A percentile compares a stretch with the other conserved stretches of the same genome.
Evolutionary conservation across 2,329 filamentous ascomycete genomes (phyloP).

Genomic region (Claviceps purpurea): DNA sequence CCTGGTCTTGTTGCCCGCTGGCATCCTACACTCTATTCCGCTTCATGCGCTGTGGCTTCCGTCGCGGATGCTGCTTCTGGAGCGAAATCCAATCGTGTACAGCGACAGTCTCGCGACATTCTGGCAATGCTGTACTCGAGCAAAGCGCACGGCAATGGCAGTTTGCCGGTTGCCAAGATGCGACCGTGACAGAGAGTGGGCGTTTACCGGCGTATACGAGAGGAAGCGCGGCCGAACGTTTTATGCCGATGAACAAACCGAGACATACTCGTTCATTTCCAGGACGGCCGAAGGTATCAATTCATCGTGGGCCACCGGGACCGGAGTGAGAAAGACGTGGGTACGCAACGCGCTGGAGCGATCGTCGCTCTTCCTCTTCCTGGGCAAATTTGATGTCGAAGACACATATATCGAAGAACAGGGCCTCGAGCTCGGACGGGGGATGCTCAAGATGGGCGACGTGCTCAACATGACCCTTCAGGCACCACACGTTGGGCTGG

Average conservation of each 20-base stretch:
- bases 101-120: conserved; percentile 1
- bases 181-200: neutral
- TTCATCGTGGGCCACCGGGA: neutral
- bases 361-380: neutral
- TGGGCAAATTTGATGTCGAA: too few relatives aligned
- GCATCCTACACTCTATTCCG: conserved; percentile 3
- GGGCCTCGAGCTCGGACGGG: neutral
- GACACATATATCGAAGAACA: neutral
- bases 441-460: neutral
- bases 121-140: conserved; percentile 2
- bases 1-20: conserved; percentile 2
- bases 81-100: conserved; percentile 3
- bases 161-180: neutral
- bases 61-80: neutral
- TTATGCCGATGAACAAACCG: neutral
- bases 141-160: neutral
- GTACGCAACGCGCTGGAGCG: neutral
- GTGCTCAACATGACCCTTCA: neutral
- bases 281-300: neutral
- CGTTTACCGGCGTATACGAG: neutral
- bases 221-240: neutral
- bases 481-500: neutral
- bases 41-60: conserved; percentile 3
- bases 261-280: neutral
- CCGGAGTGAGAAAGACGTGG: neutral